A percentile compares a stretch with the other conserved stretches of the same genome.
phyloP scores from a whole-genome alignment of 805 yeast species.

The Teunomyces atbi region DNA sequence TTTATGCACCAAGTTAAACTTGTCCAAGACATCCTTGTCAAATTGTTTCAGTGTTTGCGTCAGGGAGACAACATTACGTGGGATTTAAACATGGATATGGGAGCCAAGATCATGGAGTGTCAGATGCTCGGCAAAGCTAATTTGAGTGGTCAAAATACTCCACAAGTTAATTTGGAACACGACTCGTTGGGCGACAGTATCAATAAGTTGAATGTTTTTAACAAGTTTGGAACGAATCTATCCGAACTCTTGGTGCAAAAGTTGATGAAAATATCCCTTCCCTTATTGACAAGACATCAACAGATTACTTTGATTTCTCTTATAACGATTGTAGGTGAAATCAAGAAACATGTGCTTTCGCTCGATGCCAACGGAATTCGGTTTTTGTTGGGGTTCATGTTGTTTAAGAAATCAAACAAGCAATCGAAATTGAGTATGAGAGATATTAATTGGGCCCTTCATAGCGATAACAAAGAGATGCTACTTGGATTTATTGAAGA shows the following conservation, averaged over 20 bases:
- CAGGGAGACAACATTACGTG: conserved; percentile 26
- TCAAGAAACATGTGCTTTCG: conserved; percentile 43
- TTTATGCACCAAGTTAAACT: conserved; percentile 56
- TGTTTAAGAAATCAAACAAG: conserved; percentile 51
- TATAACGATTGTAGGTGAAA: conserved; percentile 58
- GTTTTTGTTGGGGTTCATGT: conserved; percentile 67
- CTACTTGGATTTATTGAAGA: conserved; percentile 50
- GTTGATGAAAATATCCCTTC: conserved; percentile 64
- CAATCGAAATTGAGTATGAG: conserved; percentile 66
- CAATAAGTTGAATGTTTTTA: conserved; percentile 7
- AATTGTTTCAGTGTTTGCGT: conserved; percentile 54
- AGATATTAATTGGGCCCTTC: conserved; percentile 85
- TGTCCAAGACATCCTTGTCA: conserved; percentile 56
- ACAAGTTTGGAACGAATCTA: conserved; percentile 39
- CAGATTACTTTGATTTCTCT: conserved; percentile 78
- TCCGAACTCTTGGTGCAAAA: conserved; percentile 54
- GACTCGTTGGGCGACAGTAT: not conserved
- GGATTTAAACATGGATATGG: conserved; percentile 32
- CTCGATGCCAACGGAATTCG: conserved; percentile 68
- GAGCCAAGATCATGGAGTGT: conserved; percentile 13
- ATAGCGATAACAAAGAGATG: conserved; percentile 73
- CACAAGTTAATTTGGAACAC: conserved; percentile 1
- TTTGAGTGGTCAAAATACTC: conserved; percentile 4
- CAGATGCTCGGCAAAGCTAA: not conserved
- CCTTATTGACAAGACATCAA: conserved; percentile 85